Conservation (phyloP, 495 filamentous ascomycete genomes). For the Pseudotulostoma volvatum region DNA sequence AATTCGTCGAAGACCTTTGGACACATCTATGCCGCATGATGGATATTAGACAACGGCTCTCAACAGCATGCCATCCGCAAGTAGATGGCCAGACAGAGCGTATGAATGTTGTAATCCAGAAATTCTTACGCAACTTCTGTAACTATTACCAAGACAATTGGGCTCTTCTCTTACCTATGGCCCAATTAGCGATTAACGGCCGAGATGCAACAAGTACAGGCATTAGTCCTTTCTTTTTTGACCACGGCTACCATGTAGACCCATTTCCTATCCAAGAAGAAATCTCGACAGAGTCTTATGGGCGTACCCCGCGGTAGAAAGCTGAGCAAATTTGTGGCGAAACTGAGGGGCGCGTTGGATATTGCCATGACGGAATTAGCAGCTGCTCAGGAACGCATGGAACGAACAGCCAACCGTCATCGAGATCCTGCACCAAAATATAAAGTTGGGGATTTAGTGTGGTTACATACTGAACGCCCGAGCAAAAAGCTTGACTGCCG, state of each 20-base stretch:
- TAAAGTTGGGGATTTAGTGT: slow-evolving; percentile 6
- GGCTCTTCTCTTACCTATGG: slow-evolving; percentile 9
- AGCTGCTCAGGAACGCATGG: neutral
- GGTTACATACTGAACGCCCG: slow-evolving; percentile 4
- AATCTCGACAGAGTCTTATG: neutral
- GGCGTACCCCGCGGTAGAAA: neutral
- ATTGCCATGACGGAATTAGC: neutral
- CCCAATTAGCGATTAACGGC: slow-evolving; percentile 16
- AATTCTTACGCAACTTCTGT: slow-evolving; percentile 11
- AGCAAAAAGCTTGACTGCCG: slow-evolving; percentile 6
- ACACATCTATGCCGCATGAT: slow-evolving; percentile 6
- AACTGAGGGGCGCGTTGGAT: neutral
- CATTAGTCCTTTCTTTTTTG: slow-evolving; percentile 9
- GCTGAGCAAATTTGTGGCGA: neutral
- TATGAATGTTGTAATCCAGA: slow-evolving; percentile 9
- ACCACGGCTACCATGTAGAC: slow-evolving; percentile 3
- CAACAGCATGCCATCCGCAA: slow-evolving; percentile 9
- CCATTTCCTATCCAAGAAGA: neutral
- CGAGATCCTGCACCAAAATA: slow-evolving; percentile 1
- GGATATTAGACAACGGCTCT: slow-evolving; percentile 6
- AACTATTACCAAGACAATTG: slow-evolving; percentile 17
- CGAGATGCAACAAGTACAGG: neutral
- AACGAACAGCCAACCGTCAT: neutral
- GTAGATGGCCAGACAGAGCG: slow-evolving; percentile 14
- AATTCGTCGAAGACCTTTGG: slow-evolving; percentile 10